Evolutionary conservation across 1,139 yeast species (phyloP), one percentile per base, ranked within the genome.

Genomic region (Zygotorulaspora mrakii): DNA sequence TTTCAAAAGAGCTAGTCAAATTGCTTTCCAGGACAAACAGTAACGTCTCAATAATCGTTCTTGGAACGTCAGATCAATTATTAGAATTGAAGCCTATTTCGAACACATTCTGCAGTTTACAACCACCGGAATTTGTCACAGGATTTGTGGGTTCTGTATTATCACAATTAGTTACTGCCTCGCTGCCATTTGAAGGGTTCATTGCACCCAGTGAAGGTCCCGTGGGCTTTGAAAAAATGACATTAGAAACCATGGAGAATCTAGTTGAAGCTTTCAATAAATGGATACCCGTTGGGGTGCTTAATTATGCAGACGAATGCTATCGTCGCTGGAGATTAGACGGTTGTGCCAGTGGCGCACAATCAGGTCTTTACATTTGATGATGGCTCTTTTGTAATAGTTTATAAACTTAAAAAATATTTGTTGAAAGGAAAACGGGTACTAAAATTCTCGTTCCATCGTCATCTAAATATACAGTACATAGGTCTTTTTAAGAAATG

Each of bases 181-280:
- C 35, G 7, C 24, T 40, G 9, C 23, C 46, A 2, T 54, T 51
- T 31, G 35, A 41, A 13, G 53, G 53, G 3, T 20, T 52, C n/a
- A 35, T 58, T 7, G 57, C 52, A 1, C 65, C 64, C 13, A 58
- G 65, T 42, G 66, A 62, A 43, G 66, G 66, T 4, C 65, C 65
- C 2, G 48, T 49, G 2, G 63, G 64, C 7, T 60, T 58, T 43
- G 65, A 61, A 39, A 62, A 61, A 39, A 33, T 60, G 18, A 47
- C 59, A 4, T 24, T 52, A 13, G 44, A 43, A 2, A 43, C 54
- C 3, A 55, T 62, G 50, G 55, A 56, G 25, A 50, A 50, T 10
- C 35, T 62, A 29, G 50, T 59, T 28, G 56, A 50, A 28, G 17
- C 42, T 11, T 46, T 50, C 12, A 40, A 44, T 26, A 46, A 45